A percentile compares a stretch with the other conserved stretches of the same genome.
These are phyloP conservation scores for Kappamyces sp. DNA, from an alignment of 192 early-diverging fungal species.

Conservation along the genomic window DNA sequence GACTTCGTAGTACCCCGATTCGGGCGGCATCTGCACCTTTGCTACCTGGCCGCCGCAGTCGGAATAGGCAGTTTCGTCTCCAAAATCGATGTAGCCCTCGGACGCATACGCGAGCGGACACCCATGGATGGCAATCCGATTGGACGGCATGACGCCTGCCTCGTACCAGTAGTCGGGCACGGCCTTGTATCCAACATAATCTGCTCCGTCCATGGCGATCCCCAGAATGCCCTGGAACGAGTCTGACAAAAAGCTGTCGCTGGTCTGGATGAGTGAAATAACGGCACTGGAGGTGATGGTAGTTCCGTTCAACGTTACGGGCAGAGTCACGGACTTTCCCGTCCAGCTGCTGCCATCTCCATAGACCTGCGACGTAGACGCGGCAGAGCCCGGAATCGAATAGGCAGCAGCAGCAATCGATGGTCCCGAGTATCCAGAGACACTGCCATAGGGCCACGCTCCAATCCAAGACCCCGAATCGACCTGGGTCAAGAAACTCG, in stretches of 20 bases:
- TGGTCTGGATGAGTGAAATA: no score
- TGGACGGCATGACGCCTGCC: not conserved
- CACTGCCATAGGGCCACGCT: no score
- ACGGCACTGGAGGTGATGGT: not conserved
- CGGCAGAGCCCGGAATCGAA: not conserved
- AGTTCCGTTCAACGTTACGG: not conserved
- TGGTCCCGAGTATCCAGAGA: not conserved
- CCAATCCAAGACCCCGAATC: no score
- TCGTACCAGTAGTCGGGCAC: conserved; percentile 5
- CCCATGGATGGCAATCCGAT: conserved; percentile 1
- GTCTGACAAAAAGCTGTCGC: no score
- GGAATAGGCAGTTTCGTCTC: not conserved
- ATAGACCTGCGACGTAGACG: not conserved
- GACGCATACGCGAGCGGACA: not conserved
- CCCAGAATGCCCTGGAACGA: no score
- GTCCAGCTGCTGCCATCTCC: conserved; percentile 3
- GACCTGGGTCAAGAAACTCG: no score
- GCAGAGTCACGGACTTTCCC: not conserved
- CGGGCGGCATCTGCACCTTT: not conserved
- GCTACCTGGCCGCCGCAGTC: not conserved
- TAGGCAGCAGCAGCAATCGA: not conserved
- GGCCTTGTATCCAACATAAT: not conserved
- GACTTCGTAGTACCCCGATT: not conserved
- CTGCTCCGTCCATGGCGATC: no score
- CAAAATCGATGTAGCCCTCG: conserved; percentile 10